Percentiles rank a stretch among this genome's conserved stretches.
Evolutionary conservation across 2,329 filamentous ascomycete genomes (phyloP).

Genomic region (Harringtonia lauricola): DNA sequence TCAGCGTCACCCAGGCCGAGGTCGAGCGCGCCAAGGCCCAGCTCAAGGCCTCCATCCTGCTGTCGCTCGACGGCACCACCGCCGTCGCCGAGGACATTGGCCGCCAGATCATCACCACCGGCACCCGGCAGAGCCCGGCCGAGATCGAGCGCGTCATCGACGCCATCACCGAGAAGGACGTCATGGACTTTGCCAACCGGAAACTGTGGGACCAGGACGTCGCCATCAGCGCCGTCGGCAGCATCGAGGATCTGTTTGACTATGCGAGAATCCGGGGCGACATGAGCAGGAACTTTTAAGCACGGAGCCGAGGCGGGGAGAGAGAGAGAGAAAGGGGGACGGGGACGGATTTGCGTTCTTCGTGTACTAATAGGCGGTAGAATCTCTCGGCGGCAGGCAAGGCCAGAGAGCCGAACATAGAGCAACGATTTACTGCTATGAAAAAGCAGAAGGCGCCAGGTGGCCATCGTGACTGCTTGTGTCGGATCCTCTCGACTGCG

Average conservation of each 20-base stretch:
- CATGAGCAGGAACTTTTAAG: slow-evolving; percentile 26
- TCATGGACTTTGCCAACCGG: slow-evolving; percentile 90
- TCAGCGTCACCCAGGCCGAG: slow-evolving; percentile 79
- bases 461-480: background rate
- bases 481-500: background rate
- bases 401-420: slow-evolving; percentile 1
- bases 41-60: slow-evolving; percentile 94
- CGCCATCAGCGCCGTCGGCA: slow-evolving; percentile 84
- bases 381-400: background rate
- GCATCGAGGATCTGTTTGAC: slow-evolving; percentile 76
- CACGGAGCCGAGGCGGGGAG: background rate
- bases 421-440: slow-evolving; percentile 3
- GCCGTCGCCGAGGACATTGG: slow-evolving; percentile 97
- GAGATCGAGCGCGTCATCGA: slow-evolving; percentile 93
- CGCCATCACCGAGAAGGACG: slow-evolving; percentile 84
- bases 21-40: slow-evolving; percentile 98
- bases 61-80: slow-evolving; percentile 94
- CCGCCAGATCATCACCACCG: slow-evolving; percentile 95
- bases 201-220: slow-evolving; percentile 98
- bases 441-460: background rate
- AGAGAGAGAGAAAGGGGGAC: background rate
- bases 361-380: slow-evolving; percentile 10
- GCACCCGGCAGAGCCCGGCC: slow-evolving; percentile 77
- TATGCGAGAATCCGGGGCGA: slow-evolving; percentile 38
- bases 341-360: background rate